Evolutionary conservation across 1,139 yeast genomes (phyloP), one percentile per base, ranked within the genome.

Genomic region (Magnusiomyces starmeri): DNA sequence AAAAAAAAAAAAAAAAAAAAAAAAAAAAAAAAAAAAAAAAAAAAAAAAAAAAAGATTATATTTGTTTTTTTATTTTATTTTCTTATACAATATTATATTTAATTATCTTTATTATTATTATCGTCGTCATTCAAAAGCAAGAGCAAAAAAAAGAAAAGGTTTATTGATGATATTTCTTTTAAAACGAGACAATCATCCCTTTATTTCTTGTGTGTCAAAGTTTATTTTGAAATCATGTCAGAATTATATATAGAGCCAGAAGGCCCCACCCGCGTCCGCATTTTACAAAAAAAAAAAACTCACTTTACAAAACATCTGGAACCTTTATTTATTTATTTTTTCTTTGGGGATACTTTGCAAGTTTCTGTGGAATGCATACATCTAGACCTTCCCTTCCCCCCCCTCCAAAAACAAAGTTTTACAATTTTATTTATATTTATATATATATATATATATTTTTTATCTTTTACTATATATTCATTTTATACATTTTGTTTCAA

Each of bases 1-100:
- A 46, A 34, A 34, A 46, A 34, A 34, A 32, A 46, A 35, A 22
- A 46, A 22, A 35, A 46, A 37, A 45, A 22, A 49, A 43, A 14
- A 32, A 49, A 43, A 26, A 46, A 26, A 40, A 27, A 26, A 32
- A 22, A 25, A 25, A 27, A 27, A 12, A 27, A 27, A 27, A 12
- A 27, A 27, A 27, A 12, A 27, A 27, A 27, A 12, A 27, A 27
- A 27, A 9, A 27, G 32, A 12, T 9, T 27, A 27, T 27, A 27
- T 8, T 9, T 27, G 8, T 27, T 27, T 9, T 27, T 27, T 27
- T 27, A 27, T 27, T 27, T 27, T 27, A 27, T 27, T 27, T 27
- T 27, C 8, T 27, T 27, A 9, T 27, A 27, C 12, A 9, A 9
- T 27, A 27, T 27, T 27, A 12, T 9, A 27, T 27, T 27, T 8